Conservation (phyloP, 192 early-diverging fungal species). For the Backusella parvicylindrica region DNA sequence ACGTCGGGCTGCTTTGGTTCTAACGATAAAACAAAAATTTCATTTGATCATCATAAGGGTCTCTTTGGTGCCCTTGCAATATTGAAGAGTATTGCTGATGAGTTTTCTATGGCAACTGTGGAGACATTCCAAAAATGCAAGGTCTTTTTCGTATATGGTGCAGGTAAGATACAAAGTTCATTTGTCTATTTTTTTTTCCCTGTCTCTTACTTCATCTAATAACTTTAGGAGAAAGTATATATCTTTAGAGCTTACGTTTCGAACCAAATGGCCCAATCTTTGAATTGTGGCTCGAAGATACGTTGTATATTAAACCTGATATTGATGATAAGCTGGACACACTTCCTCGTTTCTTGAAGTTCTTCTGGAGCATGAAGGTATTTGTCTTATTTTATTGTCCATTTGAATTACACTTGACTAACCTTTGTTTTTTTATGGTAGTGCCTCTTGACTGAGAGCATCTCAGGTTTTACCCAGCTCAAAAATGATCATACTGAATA, state of each 20-base stretch:
- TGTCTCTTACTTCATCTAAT: conserved; percentile 12
- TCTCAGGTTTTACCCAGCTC: not conserved
- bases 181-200: conserved; percentile 1
- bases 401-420: conserved; percentile 10
- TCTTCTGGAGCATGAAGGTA: conserved; percentile 11
- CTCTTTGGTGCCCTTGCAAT: conserved; percentile 1
- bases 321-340: conserved; percentile 10
- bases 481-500: conserved; percentile 6
- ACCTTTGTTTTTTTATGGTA: conserved; percentile 11
- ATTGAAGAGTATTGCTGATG: conserved; percentile 5
- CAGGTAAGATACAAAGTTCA: conserved; percentile 5
- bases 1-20: conserved; percentile 1
- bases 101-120: conserved; percentile 6
- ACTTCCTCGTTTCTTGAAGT: conserved; percentile 10
- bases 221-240: not conserved
- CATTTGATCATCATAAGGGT: conserved; percentile 14
- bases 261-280: conserved; percentile 7
- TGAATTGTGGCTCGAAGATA: conserved; percentile 9
- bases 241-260: conserved; percentile 6
- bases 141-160: conserved; percentile 3
- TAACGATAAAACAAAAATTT: conserved; percentile 5
- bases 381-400: conserved; percentile 6
- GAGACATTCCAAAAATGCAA: conserved; percentile 3
- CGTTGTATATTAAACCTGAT: not conserved
- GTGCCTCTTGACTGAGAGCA: conserved; percentile 6